phyloP scores from a whole-genome alignment of 495 filamentous ascomycete species.

The Aspergillus saccharolyticus region DNA sequence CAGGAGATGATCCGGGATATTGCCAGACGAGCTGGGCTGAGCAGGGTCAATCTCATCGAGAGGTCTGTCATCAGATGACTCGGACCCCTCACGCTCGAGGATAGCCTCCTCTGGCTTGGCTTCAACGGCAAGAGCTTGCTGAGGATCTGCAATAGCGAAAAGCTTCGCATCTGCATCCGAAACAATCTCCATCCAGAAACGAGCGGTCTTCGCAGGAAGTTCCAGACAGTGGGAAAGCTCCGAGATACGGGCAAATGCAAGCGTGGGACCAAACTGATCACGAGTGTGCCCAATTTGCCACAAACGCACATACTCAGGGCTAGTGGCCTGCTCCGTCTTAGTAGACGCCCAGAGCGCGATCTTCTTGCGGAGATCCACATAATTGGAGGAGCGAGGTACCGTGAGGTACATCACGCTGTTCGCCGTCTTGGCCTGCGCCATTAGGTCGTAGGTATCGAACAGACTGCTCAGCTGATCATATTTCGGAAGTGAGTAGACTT shows the following conservation, averaged over 20 bases:
- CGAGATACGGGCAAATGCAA: constrained; percentile 33
- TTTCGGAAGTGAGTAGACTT: constrained; percentile 36
- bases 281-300: constrained; percentile 42
- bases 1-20: not conserved
- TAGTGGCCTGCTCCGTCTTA: constrained; percentile 15
- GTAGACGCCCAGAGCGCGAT: constrained; percentile 33
- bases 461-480: constrained; percentile 34
- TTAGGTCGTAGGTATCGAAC: constrained; percentile 44
- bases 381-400: constrained; percentile 33
- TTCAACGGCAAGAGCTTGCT: constrained; percentile 17
- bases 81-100: constrained; percentile 22
- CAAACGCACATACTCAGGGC: constrained; percentile 36
- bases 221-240: constrained; percentile 33
- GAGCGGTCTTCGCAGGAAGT: constrained; percentile 23
- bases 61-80: constrained; percentile 19
- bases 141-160: constrained; percentile 41
- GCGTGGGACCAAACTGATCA: constrained; percentile 31
- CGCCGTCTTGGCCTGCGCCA: constrained; percentile 37
- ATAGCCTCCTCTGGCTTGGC: constrained; percentile 37
- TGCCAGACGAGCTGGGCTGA: constrained; percentile 31
- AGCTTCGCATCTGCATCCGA: constrained; percentile 41
- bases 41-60: constrained; percentile 23
- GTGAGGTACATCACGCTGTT: constrained; percentile 39
- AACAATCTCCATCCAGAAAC: constrained; percentile 43
- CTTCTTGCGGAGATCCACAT: constrained; percentile 42